Percentiles rank a stretch among this genome's conserved stretches.
phyloP scores from a whole-genome alignment of 2,329 filamentous ascomycete species.

The Ophiocordyceps sinensis region DNA sequence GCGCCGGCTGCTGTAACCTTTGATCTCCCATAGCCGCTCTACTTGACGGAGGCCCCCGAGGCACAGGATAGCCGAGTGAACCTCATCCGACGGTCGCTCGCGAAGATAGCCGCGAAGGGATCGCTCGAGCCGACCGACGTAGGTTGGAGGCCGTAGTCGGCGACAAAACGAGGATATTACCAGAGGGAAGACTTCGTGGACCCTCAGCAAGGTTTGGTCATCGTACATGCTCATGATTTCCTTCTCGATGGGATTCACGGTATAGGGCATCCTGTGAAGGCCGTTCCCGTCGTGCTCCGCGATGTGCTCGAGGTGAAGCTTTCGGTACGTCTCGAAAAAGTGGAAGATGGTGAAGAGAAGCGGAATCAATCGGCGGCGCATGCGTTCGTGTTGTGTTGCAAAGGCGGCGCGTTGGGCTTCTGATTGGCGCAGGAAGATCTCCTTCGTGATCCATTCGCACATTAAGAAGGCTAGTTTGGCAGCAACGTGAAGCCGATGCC shows the following conservation, averaged over 20 bases:
- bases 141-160: constrained; percentile 47
- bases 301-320: constrained; percentile 42
- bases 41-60: constrained; percentile 49
- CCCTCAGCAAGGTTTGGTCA: constrained; percentile 44
- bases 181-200: constrained; percentile 50
- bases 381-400: constrained; percentile 44
- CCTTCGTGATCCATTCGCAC: constrained; percentile 50
- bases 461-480: constrained; percentile 47
- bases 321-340: constrained; percentile 52
- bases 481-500: constrained; percentile 51
- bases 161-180: constrained; percentile 51
- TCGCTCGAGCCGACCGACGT: constrained; percentile 47
- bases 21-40: constrained; percentile 50
- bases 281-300: constrained; percentile 35
- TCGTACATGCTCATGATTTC: constrained; percentile 52
- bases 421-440: constrained; percentile 46
- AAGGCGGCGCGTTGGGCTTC: constrained; percentile 41
- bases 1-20: constrained; percentile 47
- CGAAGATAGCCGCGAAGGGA: constrained; percentile 49
- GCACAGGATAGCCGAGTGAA: constrained; percentile 45
- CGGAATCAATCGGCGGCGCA: constrained; percentile 49
- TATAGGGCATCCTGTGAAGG: constrained; percentile 37
- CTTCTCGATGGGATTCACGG: constrained; percentile 46
- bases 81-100: constrained; percentile 46
- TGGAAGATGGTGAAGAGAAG: constrained; percentile 52